These are phyloP conservation scores for Pinguiococcus pyrenoidosus DNA, from an alignment of 108 stramenopile genomes.

Conservation along the genomic window DNA sequence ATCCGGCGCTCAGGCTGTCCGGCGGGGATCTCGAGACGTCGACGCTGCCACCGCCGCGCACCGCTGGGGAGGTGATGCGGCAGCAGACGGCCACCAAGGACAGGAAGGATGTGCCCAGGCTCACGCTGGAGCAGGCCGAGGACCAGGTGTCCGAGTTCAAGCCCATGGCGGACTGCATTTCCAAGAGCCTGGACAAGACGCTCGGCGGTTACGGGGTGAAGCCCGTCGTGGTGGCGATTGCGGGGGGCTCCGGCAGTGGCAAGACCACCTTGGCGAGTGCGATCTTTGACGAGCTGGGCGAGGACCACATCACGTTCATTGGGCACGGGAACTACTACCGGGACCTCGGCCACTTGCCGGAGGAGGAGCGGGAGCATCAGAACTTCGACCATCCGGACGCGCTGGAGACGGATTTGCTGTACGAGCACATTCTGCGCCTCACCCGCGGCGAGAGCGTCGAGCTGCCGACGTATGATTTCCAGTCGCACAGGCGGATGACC, in stretches of 20 bases:
- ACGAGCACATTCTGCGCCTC: constrained; percentile 57
- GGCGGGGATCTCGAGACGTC: too few relatives aligned
- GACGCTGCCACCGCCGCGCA: too few relatives aligned
- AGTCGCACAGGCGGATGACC: constrained; percentile 54
- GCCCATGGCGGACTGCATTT: background rate
- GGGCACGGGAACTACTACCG: constrained; percentile 48
- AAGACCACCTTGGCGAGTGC: constrained; percentile 63
- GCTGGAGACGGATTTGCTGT: constrained; percentile 72
- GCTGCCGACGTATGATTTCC: constrained; percentile 80
- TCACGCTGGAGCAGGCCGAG: too few relatives aligned
- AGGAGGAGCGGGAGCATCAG: constrained; percentile 52
- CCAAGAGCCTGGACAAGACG: too few relatives aligned
- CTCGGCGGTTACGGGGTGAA: too few relatives aligned
- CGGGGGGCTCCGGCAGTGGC: constrained; percentile 37
- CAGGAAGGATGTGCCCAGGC: too few relatives aligned
- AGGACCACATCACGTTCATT: constrained; percentile 52
- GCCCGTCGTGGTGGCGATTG: constrained; percentile 29
- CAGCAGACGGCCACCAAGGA: too few relatives aligned
- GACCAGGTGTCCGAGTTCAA: background rate
- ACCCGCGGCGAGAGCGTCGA: constrained; percentile 48
- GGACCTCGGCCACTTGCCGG: constrained; percentile 55
- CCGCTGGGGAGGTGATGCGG: too few relatives aligned
- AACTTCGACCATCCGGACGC: constrained; percentile 91
- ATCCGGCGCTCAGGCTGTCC: too few relatives aligned
- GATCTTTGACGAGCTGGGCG: constrained; percentile 51